Evolutionary conservation across 2,329 filamentous ascomycete species (phyloP).

Genomic region (Colletotrichum sp.): DNA sequence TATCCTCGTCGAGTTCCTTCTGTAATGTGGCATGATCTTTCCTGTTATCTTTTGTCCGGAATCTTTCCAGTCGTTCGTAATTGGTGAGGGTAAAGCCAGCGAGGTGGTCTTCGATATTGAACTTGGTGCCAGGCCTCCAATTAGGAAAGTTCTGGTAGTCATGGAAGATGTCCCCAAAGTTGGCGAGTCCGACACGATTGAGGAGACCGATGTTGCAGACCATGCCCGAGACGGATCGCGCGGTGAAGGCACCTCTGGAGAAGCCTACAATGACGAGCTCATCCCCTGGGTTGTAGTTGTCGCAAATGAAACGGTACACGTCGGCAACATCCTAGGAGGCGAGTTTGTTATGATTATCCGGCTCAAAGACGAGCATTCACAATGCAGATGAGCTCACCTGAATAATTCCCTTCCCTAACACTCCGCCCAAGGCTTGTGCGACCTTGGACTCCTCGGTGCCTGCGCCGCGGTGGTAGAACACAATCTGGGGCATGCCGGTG

Average conservation of each 20-base stretch:
- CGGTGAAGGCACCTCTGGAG: slow-evolving; percentile 41
- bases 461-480: slow-evolving; percentile 41
- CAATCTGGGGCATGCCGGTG: slow-evolving; percentile 36
- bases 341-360: background rate
- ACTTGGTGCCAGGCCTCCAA: background rate
- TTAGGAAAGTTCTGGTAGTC: slow-evolving; percentile 21
- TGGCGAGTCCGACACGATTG: slow-evolving; percentile 16
- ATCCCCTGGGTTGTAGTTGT: slow-evolving; percentile 37
- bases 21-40: background rate
- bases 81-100: slow-evolving; percentile 5
- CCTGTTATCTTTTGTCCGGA: background rate
- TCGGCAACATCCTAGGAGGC: slow-evolving; percentile 35
- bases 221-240: slow-evolving; percentile 35
- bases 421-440: slow-evolving; percentile 27
- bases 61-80: background rate
- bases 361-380: background rate
- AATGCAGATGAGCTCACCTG: background rate
- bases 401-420: slow-evolving; percentile 28
- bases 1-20: background rate
- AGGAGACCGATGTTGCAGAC: slow-evolving; percentile 22
- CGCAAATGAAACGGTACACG: slow-evolving; percentile 39
- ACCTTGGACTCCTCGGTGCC: slow-evolving; percentile 29
- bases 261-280: slow-evolving; percentile 40
- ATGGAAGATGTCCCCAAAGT: slow-evolving; percentile 18
- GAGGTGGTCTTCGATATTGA: slow-evolving; percentile 4